A percentile compares a stretch with the other conserved stretches of the same genome.
phyloP scores from a whole-genome alignment of 1,139 yeast genomes.

The Geotrichum candidum region DNA sequence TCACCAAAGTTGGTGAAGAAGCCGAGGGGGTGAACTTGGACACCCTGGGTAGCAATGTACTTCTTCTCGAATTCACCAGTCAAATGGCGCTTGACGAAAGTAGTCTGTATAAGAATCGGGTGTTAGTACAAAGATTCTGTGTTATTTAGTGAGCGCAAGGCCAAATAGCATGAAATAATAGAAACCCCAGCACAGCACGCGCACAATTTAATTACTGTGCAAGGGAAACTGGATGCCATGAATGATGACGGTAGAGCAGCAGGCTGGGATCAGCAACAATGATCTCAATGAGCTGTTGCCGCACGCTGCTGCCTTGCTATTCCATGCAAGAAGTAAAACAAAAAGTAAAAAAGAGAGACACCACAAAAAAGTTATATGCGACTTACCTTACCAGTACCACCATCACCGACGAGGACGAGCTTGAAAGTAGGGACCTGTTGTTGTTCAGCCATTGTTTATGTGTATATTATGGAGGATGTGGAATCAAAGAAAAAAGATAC shows the following conservation, averaged over 20 bases:
- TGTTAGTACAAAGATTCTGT: not conserved
- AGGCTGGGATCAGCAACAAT: not conserved
- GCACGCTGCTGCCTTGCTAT: not conserved
- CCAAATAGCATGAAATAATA: not conserved
- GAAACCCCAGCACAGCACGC: not conserved
- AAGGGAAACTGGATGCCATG: not conserved
- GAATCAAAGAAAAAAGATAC: not conserved
- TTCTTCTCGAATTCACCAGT: slow-evolving; percentile 99
- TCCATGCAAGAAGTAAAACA: not conserved
- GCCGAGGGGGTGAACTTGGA: slow-evolving; percentile 97
- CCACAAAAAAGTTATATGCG: not conserved
- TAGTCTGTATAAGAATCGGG: slow-evolving; percentile 50
- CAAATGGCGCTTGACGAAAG: slow-evolving; percentile 98
- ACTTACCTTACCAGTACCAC: slow-evolving; percentile 94
- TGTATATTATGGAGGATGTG: not conserved
- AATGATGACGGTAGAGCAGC: not conserved
- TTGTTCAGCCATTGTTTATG: slow-evolving; percentile 43
- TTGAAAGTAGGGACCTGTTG: slow-evolving; percentile 93
- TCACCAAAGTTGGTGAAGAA: slow-evolving; percentile 99
- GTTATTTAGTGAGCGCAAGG: not conserved
- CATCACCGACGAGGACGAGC: slow-evolving; percentile 97
- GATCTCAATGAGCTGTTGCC: not conserved
- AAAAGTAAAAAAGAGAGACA: not conserved
- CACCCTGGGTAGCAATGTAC: slow-evolving; percentile 98
- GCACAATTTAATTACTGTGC: not conserved